phyloP scores from a whole-genome alignment of 108 stramenopile species.

The Discostella pseudostelligera region DNA sequence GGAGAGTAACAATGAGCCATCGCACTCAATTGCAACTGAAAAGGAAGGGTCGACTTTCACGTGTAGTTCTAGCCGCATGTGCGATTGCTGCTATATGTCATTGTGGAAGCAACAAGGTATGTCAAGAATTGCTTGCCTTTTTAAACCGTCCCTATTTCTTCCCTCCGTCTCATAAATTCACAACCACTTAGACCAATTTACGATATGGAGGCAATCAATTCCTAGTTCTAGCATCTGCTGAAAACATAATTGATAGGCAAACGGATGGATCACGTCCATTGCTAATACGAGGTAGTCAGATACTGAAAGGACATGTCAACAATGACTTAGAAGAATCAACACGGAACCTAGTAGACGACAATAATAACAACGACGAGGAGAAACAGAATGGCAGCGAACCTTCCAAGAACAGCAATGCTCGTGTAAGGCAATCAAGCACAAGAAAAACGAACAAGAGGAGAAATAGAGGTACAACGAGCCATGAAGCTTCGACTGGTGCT shows the following conservation, averaged over 20 bases:
- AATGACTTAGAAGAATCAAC: background rate
- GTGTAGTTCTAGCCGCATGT: background rate
- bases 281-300: background rate
- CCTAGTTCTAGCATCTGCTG: background rate
- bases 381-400: background rate
- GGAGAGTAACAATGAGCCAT: background rate
- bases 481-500: background rate
- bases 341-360: background rate
- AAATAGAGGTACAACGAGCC: background rate
- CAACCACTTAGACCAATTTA: background rate
- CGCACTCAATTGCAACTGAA: background rate
- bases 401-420: background rate
- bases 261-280: background rate
- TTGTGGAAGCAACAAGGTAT: conserved; percentile 1
- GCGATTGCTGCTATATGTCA: background rate
- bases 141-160: no score
- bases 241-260: background rate
- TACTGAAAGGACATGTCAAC: conserved; percentile 3
- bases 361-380: background rate
- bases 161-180: no score
- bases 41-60: background rate
- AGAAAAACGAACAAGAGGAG: background rate
- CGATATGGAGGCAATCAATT: background rate
- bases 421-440: background rate
- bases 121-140: background rate